Conservation (phyloP, 208 protist genomes). For the Strigomonas culicis region DNA sequence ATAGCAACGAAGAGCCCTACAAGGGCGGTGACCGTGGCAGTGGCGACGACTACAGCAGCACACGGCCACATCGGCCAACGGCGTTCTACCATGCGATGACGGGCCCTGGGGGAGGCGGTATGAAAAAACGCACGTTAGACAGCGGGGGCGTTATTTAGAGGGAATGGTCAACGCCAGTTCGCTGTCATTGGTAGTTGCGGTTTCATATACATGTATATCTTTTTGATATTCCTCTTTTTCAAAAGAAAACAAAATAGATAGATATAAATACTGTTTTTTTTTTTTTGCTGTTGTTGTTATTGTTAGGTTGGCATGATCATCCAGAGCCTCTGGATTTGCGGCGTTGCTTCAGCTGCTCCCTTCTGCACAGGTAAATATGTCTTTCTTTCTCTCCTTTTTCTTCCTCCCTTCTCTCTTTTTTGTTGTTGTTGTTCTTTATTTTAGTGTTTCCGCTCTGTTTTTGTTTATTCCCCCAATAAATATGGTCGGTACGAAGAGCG, state of each 20-base stretch:
- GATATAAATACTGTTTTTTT: conserved; percentile 8
- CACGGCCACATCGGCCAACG: not conserved
- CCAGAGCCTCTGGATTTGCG: not conserved
- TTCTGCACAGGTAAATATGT: conserved; percentile 6
- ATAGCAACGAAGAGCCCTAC: not conserved
- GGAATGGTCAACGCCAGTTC: too few species aligned
- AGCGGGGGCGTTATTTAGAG: too few species aligned
- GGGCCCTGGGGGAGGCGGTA: too few species aligned
- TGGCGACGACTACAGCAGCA: not conserved
- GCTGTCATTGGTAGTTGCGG: not conserved
- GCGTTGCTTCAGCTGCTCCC: not conserved
- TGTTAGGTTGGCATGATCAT: not conserved
- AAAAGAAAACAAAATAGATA: conserved; percentile 1
- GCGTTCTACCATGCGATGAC: too few species aligned
- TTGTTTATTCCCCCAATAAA: not conserved
- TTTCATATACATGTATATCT: not conserved
- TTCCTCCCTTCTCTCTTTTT: not conserved
- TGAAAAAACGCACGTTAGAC: too few species aligned
- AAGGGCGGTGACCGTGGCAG: not conserved
- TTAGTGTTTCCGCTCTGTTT: conserved; percentile 15
- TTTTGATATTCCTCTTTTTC: not conserved
- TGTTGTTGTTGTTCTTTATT: not conserved
- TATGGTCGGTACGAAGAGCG: conserved; percentile 88
- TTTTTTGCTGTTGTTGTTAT: conserved; percentile 11
- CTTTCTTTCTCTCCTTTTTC: conserved; percentile 7